Percentiles rank a stretch among this genome's conserved stretches.
These are phyloP conservation scores for Calycina herbarum DNA, from an alignment of 2,329 filamentous ascomycete genomes.

Conservation along the genomic window DNA sequence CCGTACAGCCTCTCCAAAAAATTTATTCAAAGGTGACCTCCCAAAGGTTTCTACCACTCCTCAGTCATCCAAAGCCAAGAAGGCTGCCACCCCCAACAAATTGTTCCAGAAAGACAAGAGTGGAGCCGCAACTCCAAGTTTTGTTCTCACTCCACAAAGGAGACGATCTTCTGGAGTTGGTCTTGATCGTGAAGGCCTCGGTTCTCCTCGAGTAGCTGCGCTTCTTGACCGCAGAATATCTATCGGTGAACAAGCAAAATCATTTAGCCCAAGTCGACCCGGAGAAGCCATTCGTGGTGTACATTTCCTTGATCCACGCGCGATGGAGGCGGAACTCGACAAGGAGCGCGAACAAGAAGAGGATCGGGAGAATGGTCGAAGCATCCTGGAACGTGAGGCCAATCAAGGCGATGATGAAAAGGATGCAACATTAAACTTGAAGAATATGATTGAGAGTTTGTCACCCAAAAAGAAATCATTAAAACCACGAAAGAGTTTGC, in stretches of 20 bases:
- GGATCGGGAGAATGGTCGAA: slow-evolving; percentile 59
- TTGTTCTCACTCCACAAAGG: slow-evolving; percentile 61
- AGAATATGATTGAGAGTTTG: slow-evolving; percentile 75
- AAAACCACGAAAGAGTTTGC: slow-evolving; percentile 72
- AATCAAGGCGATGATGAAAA: slow-evolving; percentile 52
- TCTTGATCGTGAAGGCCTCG: slow-evolving; percentile 68
- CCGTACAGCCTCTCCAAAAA: slow-evolving; percentile 50
- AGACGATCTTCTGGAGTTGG: slow-evolving; percentile 67
- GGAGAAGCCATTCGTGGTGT: slow-evolving; percentile 47
- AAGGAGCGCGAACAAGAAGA: slow-evolving; percentile 61
- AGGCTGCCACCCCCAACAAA: slow-evolving; percentile 39
- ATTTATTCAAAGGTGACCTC: slow-evolving; percentile 45
- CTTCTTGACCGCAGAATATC: slow-evolving; percentile 71
- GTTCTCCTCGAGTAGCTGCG: slow-evolving; percentile 72
- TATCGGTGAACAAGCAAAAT: slow-evolving; percentile 64
- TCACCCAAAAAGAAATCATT: slow-evolving; percentile 71
- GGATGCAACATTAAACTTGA: slow-evolving; percentile 66
- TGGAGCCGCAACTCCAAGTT: slow-evolving; percentile 60
- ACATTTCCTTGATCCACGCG: slow-evolving; percentile 64
- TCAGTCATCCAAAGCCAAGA: slow-evolving; percentile 39
- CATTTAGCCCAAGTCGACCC: slow-evolving; percentile 58
- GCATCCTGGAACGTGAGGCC: slow-evolving; percentile 54
- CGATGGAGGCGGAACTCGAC: slow-evolving; percentile 63
- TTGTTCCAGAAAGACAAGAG: slow-evolving; percentile 58
- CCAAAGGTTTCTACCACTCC: slow-evolving; percentile 35